Conservation (phyloP, 768 basidiomycete genomes). For the Clitopilus passeckerianus region DNA sequence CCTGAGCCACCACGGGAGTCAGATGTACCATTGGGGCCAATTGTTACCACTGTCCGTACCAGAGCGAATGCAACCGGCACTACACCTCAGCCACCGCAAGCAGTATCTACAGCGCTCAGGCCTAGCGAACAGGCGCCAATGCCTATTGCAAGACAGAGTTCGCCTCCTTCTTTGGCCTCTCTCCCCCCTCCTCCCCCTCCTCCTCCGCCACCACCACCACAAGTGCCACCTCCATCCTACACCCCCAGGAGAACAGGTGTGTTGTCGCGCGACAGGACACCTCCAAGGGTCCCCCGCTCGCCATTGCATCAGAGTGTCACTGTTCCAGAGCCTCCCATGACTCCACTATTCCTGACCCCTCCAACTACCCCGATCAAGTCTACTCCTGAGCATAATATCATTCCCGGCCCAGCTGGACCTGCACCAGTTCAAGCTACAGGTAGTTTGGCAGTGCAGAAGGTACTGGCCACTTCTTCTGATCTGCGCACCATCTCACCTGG, state of each 20-base stretch:
- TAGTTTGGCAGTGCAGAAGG: no score
- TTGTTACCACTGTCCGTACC: conserved; percentile 25
- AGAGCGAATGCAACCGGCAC: conserved; percentile 19
- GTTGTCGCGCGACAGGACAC: background rate
- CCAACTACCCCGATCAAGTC: background rate
- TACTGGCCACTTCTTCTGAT: no score
- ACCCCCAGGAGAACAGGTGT: background rate
- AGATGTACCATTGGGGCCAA: conserved; percentile 15
- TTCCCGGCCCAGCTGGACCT: background rate
- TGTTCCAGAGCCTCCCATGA: background rate
- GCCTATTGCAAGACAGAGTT: no score
- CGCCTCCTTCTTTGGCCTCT: conserved; percentile 1
- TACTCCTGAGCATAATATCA: background rate
- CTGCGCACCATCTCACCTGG: background rate
- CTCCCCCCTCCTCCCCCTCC: conserved; percentile 18
- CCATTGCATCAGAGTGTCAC: background rate
- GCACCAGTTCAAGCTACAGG: background rate
- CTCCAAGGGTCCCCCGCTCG: background rate
- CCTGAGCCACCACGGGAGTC: conserved; percentile 13
- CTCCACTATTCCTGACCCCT: background rate
- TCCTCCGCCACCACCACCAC: background rate
- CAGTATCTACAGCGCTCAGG: no score
- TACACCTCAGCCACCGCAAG: conserved; percentile 15
- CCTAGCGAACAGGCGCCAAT: no score
- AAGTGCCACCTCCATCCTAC: conserved; percentile 2